Evolutionary conservation across 192 early-diverging fungal genomes (phyloP).

Genomic region (Paraglomus brasilianum): DNA sequence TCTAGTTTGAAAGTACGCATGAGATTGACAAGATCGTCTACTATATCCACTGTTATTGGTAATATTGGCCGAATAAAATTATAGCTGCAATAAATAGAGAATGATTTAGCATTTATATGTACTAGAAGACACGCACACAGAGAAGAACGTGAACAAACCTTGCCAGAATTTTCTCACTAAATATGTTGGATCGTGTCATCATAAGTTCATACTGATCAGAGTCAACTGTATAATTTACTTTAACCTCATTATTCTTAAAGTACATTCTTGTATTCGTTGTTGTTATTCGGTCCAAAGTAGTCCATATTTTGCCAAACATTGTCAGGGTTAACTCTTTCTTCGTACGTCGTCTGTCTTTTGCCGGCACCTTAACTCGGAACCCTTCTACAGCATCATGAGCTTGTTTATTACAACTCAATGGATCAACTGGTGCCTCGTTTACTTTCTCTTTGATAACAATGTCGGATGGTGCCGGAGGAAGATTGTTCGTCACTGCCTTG

Average conservation of each 20-base stretch:
- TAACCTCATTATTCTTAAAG: slow-evolving; percentile 13
- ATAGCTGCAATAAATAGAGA: slow-evolving; percentile 25
- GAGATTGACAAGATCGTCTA: slow-evolving; percentile 38
- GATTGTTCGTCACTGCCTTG: slow-evolving; percentile 19
- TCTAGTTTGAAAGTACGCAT: slow-evolving; percentile 42
- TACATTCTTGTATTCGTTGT: slow-evolving; percentile 34
- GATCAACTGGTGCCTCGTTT: neutral
- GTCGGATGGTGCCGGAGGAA: slow-evolving; percentile 29
- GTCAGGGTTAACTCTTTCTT: slow-evolving; percentile 29
- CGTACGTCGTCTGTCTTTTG: neutral
- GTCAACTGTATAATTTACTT: neutral
- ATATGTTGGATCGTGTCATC: slow-evolving; percentile 39
- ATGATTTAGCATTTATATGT: neutral
- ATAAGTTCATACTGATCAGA: slow-evolving; percentile 6
- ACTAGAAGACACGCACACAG: slow-evolving; percentile 21
- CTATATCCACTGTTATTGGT: slow-evolving; percentile 27
- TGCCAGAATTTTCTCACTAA: slow-evolving; percentile 42
- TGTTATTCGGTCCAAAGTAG: slow-evolving; percentile 40
- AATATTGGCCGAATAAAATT: slow-evolving; percentile 36
- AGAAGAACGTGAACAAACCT: slow-evolving; percentile 31
- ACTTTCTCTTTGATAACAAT: slow-evolving; percentile 31
- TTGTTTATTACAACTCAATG: neutral
- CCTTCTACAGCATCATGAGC: slow-evolving; percentile 43
- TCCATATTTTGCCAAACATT: slow-evolving; percentile 48
- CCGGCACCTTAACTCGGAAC: slow-evolving; percentile 27